Evolutionary conservation across 108 stramenopile species (phyloP), one percentile per base, ranked within the genome.

Genomic region (Discostella pseudostelligera): DNA sequence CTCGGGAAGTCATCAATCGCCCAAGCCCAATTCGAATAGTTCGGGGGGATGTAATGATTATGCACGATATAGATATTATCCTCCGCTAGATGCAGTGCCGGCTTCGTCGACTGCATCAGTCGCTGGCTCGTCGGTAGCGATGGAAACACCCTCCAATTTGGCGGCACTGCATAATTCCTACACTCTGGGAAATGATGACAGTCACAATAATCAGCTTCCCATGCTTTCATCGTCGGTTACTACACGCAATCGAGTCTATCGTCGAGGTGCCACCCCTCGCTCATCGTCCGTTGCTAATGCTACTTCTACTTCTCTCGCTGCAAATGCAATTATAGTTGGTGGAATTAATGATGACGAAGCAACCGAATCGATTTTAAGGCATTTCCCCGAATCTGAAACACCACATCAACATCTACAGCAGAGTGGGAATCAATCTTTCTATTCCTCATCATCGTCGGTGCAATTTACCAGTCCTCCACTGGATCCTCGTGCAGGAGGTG

Each of bases 21-120:
- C 39, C 5, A 17, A 17, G 32, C 22, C 56, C 8, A 43, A n/a
- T 10, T 1, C 26, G 10, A 17, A 8, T 11, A 49, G 39, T 14
- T 16, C 56, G 1, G 19, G 25, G 16, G 49, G 39, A 6, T 20
- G 21, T 3, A 54, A 63, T 20, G 16, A 44, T n/a, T 72, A 72
- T 49, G 17, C 56, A 3, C 48, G 56, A 39, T 39, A 65, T 72
- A 45, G 72, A 46, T 72, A 72, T 44, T 72, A 72, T 44, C 72
- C 72, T 8, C 72, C 72, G 0, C 63, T 56, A 4, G 26, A 56
- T 1, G 39, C 39, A 8, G 32, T 26, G 20, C 29, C 64, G 20
- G 4, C 49, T n/a, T 29, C 72, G 28, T 51, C 17, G 29, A n/a
- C 40, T 24, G 45, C 35, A 36, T 45, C 22, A n/a, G 29, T 48